These are phyloP conservation scores for Dalbergia cultrata DNA, from an alignment of 306 rosid species.

Conservation along the genomic window DNA sequence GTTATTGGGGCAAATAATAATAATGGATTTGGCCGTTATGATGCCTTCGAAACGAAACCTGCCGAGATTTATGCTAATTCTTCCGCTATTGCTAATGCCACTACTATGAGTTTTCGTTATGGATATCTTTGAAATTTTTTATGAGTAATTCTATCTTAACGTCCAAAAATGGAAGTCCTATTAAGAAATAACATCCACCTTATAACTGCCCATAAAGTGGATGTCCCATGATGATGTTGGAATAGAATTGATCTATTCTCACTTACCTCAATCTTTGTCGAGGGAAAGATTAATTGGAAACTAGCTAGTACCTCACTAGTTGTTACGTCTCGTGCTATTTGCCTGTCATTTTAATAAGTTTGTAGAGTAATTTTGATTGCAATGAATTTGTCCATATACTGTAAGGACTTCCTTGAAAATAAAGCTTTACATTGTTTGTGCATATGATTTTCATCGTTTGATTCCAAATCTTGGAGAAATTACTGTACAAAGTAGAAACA, in stretches of 20 bases:
- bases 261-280: background rate
- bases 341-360: slow-evolving; percentile 1
- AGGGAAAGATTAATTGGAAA: background rate
- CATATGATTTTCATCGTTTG: background rate
- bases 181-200: too few species aligned
- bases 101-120: slow-evolving; percentile 35
- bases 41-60: slow-evolving; percentile 14
- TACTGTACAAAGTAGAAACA: background rate
- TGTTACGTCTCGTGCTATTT: background rate
- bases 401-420: background rate
- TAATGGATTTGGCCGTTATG: slow-evolving; percentile 14
- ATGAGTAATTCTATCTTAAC: too few species aligned
- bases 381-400: background rate
- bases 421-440: background rate
- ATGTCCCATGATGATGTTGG: too few species aligned
- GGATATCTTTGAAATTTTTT: slow-evolving; percentile 28
- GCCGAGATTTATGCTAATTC: slow-evolving; percentile 20
- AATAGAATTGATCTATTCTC: too few species aligned
- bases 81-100: slow-evolving; percentile 6
- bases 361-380: background rate
- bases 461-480: background rate
- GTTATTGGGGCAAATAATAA: background rate
- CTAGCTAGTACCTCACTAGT: slow-evolving; percentile 26
- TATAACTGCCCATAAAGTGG: too few species aligned
- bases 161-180: too few species aligned